phyloP scores from a whole-genome alignment of 1,284 basidiomycete species.

The Acaromyces ingoldii region DNA sequence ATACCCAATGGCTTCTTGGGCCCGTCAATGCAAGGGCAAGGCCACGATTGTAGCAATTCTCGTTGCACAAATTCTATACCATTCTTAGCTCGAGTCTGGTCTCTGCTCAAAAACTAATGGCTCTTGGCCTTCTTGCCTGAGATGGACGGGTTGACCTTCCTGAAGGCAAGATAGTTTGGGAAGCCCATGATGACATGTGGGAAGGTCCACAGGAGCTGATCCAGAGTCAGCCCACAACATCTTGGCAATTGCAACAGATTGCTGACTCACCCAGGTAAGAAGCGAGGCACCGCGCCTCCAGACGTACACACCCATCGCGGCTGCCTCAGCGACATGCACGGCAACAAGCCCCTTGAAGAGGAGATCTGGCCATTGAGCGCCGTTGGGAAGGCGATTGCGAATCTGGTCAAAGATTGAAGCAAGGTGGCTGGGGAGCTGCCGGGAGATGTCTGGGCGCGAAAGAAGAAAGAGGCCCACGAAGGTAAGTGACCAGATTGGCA shows the following conservation, averaged over 20 bases:
- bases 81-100: no score
- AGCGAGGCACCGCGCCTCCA: neutral
- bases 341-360: neutral
- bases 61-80: neutral
- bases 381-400: neutral
- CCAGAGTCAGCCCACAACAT: neutral
- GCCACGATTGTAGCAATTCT: no score
- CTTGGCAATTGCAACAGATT: neutral
- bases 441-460: neutral
- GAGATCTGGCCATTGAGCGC: neutral
- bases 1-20: slow-evolving; percentile 22
- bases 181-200: slow-evolving; percentile 23
- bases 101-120: neutral
- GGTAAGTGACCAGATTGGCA: slow-evolving; percentile 5
- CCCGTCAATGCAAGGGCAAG: neutral
- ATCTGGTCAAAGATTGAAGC: neutral
- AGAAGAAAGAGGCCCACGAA: neutral
- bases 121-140: slow-evolving; percentile 3
- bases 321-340: slow-evolving; percentile 6
- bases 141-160: slow-evolving; percentile 24
- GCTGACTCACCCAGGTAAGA: neutral
- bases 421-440: neutral
- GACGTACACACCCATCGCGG: slow-evolving; percentile 1
- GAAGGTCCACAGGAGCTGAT: slow-evolving; percentile 18
- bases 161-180: slow-evolving; percentile 29